These are phyloP conservation scores for Pythium myriotylum DNA, from an alignment of 352 stramenopile genomes.

Conservation along the genomic window DNA sequence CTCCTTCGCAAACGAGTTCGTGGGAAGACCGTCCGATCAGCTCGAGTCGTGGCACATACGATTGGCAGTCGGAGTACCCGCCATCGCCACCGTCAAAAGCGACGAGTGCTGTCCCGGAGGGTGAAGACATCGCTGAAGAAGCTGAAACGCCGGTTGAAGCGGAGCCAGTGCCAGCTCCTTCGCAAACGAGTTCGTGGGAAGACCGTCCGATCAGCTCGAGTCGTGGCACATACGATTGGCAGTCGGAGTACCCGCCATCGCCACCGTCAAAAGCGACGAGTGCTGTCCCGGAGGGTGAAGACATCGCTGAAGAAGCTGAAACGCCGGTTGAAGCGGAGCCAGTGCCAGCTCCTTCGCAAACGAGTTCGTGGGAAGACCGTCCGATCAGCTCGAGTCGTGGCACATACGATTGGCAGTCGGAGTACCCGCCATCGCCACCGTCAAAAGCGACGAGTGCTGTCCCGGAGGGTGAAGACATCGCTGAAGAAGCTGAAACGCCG, in stretches of 20 bases:
- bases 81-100: not conserved
- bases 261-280: not conserved
- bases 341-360: no score
- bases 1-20: no score
- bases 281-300: not conserved
- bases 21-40: constrained; percentile 14
- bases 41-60: not conserved
- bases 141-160: no score
- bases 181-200: no score
- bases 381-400: constrained; percentile 1
- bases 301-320: not conserved
- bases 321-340: no score
- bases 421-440: not conserved
- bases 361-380: constrained; percentile 4
- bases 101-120: no score
- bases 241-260: not conserved
- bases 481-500: not conserved
- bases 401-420: not conserved
- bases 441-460: not conserved
- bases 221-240: not conserved
- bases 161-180: not conserved
- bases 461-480: not conserved
- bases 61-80: constrained; percentile 4
- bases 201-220: constrained; percentile 1
- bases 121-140: no score